These are phyloP conservation scores for Nemania sp. DNA, from an alignment of 2,329 filamentous ascomycete species.

Conservation along the genomic window DNA sequence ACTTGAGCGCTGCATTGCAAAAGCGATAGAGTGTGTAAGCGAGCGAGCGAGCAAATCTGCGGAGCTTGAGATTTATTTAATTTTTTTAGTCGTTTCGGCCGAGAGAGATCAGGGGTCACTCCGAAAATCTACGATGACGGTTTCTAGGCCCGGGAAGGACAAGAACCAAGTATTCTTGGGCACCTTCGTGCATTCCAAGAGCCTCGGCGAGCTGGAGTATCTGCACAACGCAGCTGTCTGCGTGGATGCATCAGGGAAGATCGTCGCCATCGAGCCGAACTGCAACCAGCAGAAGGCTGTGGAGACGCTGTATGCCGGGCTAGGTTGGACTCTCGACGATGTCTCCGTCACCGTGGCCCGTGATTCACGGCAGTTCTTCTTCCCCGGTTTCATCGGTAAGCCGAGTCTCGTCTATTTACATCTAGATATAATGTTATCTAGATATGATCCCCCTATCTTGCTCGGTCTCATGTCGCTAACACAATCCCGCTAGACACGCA, in stretches of 20 bases:
- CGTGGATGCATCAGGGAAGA: slow-evolving; percentile 54
- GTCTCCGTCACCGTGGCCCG: slow-evolving; percentile 44
- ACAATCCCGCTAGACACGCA: slow-evolving; percentile 73
- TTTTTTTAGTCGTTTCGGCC: no score
- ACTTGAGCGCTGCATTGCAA: no score
- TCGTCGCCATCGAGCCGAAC: slow-evolving; percentile 51
- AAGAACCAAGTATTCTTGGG: slow-evolving; percentile 56
- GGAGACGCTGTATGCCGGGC: slow-evolving; percentile 42
- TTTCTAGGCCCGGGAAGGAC: slow-evolving; percentile 9
- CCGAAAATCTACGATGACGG: no score
- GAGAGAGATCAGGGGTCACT: no score
- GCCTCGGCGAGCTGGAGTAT: slow-evolving; percentile 53
- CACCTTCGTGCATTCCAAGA: slow-evolving; percentile 58
- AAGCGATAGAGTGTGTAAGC: no score
- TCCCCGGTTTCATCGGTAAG: slow-evolving; percentile 78
- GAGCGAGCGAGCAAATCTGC: no score
- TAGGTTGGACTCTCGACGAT: slow-evolving; percentile 50
- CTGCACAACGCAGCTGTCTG: slow-evolving; percentile 54
- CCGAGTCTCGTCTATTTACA: slow-evolving; percentile 11
- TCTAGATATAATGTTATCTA: no score
- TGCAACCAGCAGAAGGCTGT: slow-evolving; percentile 40
- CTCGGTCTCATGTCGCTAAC: slow-evolving; percentile 27
- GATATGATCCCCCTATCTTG: neutral
- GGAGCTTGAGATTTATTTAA: no score
- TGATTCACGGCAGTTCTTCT: slow-evolving; percentile 69